Percentiles rank a stretch among this genome's conserved stretches.
Evolutionary conservation across 2,329 filamentous ascomycete species (phyloP).

Genomic region (Fusarium camptoceras): DNA sequence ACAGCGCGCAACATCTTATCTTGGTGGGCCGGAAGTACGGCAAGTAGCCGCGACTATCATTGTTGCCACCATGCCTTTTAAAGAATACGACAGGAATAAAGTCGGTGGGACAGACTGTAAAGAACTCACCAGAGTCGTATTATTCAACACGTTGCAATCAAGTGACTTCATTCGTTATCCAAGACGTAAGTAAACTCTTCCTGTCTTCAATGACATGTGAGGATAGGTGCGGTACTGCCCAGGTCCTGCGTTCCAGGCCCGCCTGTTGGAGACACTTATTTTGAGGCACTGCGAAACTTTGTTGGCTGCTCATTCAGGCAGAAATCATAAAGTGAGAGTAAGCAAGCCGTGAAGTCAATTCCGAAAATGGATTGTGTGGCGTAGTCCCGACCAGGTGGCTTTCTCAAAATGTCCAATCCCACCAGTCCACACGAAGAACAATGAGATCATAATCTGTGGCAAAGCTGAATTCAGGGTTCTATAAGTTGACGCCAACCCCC

Average conservation of each 20-base stretch:
- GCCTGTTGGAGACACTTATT: not conserved
- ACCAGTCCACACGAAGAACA: not conserved
- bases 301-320: not conserved
- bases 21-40: not conserved
- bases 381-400: not conserved
- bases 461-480: not conserved
- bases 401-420: not conserved
- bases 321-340: not conserved
- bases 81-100: fast-evolving
- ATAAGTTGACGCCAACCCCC: not conserved
- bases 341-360: not conserved
- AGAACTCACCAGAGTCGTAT: not conserved
- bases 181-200: not conserved
- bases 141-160: not conserved
- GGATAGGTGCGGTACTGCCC: not conserved
- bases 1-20: too few species aligned
- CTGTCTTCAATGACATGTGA: not conserved
- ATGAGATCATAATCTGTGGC: not conserved
- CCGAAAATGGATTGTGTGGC: conserved; percentile 1
- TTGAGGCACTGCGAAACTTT: fast-evolving
- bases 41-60: not conserved
- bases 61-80: not conserved
- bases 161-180: too few species aligned
- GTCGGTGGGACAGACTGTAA: not conserved
- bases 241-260: not conserved